Evolutionary conservation across 2,329 filamentous ascomycete species (phyloP).

Genomic region (Colletotrichum trifolii): DNA sequence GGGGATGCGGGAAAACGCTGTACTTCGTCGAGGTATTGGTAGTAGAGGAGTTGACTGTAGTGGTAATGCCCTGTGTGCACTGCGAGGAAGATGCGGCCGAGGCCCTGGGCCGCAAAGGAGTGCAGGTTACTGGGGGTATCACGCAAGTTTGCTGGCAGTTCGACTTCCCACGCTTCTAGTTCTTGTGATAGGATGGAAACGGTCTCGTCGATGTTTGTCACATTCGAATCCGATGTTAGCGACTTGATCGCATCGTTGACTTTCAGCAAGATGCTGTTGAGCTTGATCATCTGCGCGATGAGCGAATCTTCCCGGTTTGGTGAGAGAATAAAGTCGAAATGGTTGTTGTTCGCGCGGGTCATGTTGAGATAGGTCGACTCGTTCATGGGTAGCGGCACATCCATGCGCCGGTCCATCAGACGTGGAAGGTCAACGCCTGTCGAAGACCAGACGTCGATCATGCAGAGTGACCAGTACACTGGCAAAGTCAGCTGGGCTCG

Average conservation of each 20-base stretch:
- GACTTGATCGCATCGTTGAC: slow-evolving; percentile 49
- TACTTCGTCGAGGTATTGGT: slow-evolving; percentile 52
- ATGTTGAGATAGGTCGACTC: slow-evolving; percentile 47
- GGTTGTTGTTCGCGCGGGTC: slow-evolving; percentile 38
- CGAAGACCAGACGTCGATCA: slow-evolving; percentile 41
- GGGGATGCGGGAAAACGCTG: slow-evolving; percentile 40
- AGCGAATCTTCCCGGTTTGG: slow-evolving; percentile 38
- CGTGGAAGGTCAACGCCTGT: slow-evolving; percentile 39
- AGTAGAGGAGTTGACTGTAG: slow-evolving; percentile 58
- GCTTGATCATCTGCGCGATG: slow-evolving; percentile 41
- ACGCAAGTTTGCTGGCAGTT: slow-evolving; percentile 48
- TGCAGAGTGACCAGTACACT: slow-evolving; percentile 41
- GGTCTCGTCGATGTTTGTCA: slow-evolving; percentile 43
- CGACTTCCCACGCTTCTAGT: slow-evolving; percentile 49
- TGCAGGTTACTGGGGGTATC: slow-evolving; percentile 53
- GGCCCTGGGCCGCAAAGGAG: slow-evolving; percentile 48
- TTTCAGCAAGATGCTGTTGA: slow-evolving; percentile 48
- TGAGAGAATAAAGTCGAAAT: slow-evolving; percentile 37
- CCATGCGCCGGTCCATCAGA: slow-evolving; percentile 38
- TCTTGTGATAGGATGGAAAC: slow-evolving; percentile 46
- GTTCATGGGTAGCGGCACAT: slow-evolving; percentile 49
- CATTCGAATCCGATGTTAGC: slow-evolving; percentile 33
- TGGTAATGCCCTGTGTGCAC: slow-evolving; percentile 60
- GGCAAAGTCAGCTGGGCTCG: background rate
- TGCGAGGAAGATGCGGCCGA: slow-evolving; percentile 56